Conservation (phyloP, 305 asterid species). For the Lippia alba region DNA sequence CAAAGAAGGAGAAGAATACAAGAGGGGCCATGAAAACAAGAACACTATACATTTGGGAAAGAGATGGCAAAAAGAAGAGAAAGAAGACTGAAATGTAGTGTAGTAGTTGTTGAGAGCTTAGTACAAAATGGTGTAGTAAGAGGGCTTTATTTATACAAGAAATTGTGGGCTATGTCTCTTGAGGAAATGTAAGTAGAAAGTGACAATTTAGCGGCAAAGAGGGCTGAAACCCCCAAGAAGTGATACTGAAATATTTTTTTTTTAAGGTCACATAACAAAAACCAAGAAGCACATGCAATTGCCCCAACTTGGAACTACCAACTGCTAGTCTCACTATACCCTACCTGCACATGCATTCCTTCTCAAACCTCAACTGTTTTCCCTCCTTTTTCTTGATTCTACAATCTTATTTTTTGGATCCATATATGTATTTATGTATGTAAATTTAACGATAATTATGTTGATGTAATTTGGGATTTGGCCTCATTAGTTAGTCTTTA, state of each 20-base stretch:
- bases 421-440: too few relatives aligned
- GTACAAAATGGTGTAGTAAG: slow-evolving; percentile 35
- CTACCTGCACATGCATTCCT: slow-evolving; percentile 69
- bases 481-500: too few relatives aligned
- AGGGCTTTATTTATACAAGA: slow-evolving; percentile 50
- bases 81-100: slow-evolving; percentile 6
- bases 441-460: too few relatives aligned
- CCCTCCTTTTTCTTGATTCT: slow-evolving; percentile 24
- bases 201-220: slow-evolving; percentile 45
- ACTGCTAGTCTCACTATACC: slow-evolving; percentile 49
- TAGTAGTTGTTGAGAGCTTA: slow-evolving; percentile 22
- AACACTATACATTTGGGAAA: slow-evolving; percentile 47
- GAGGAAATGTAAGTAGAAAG: slow-evolving; percentile 42
- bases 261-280: slow-evolving; percentile 36
- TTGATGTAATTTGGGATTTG: too few relatives aligned
- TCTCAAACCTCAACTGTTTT: too few relatives aligned
- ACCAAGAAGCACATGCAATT: slow-evolving; percentile 71
- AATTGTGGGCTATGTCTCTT: slow-evolving; percentile 3
- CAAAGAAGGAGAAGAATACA: slow-evolving; percentile 31
- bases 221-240: slow-evolving; percentile 45
- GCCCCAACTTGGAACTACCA: slow-evolving; percentile 65
- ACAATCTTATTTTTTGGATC: slow-evolving; percentile 6
- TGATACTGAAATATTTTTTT: slow-evolving; percentile 25
- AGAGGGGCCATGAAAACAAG: slow-evolving; percentile 33
- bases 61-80: background rate